phyloP scores from a whole-genome alignment of 83 land plant species.

The Thuja plicata region DNA sequence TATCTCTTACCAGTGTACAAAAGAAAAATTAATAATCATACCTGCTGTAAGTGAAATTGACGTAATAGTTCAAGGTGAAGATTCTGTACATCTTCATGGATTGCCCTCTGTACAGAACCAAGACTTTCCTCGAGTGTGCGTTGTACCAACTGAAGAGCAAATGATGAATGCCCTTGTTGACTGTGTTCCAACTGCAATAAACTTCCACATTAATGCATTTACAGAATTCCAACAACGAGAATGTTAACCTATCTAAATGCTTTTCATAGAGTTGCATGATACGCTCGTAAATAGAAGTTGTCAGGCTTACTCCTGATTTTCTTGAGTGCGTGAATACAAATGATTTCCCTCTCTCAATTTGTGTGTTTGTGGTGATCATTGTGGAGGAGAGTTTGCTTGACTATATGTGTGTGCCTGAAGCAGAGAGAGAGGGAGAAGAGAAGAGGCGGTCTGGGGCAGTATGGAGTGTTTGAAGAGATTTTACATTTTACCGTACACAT shows the following conservation, averaged over 20 bases:
- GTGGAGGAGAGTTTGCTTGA: not conserved
- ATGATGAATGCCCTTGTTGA: conserved; percentile 63
- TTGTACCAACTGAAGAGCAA: conserved; percentile 85
- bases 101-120: conserved; percentile 72
- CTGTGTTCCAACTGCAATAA: conserved; percentile 14
- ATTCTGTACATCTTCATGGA: conserved; percentile 92
- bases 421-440: not conserved
- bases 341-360: not conserved
- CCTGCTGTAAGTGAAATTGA: conserved; percentile 97
- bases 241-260: not conserved
- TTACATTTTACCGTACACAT: not conserved
- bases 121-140: conserved; percentile 90
- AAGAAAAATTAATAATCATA: conserved; percentile 14
- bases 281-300: not conserved
- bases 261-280: not conserved
- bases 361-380: not conserved
- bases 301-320: not conserved
- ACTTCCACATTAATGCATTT: not conserved
- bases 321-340: not conserved
- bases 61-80: conserved; percentile 92
- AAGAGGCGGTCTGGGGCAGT: no score
- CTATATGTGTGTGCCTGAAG: no score
- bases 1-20: not conserved
- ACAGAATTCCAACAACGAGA: not conserved
- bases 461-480: not conserved